These are phyloP conservation scores for Apophysomyces trapeziformis DNA, from an alignment of 371 early-diverging fungal species.

Conservation along the genomic window DNA sequence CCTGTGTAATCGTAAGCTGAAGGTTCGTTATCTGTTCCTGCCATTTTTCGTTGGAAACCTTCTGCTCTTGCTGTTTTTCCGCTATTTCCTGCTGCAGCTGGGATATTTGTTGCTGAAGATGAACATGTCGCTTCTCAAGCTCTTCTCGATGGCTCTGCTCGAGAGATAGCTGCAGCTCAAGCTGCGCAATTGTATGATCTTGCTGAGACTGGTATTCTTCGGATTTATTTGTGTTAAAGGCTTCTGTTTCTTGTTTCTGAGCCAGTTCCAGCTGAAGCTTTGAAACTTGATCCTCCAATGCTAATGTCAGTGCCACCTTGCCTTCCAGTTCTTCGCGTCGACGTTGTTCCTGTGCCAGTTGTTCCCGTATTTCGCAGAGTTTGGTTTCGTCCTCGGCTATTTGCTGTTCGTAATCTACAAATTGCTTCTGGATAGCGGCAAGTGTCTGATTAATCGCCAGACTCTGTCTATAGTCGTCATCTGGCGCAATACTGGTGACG, in stretches of 20 bases:
- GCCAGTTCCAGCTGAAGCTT: slow-evolving; percentile 2
- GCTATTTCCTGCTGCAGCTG: background rate
- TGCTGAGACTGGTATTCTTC: background rate
- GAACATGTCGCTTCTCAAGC: background rate
- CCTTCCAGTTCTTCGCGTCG: background rate
- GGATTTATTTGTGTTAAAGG: background rate
- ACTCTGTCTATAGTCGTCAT: background rate
- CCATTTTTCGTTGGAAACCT: background rate
- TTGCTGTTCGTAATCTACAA: background rate
- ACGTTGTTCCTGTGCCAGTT: background rate
- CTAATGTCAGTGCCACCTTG: background rate
- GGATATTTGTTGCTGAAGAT: background rate
- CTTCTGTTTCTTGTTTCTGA: background rate
- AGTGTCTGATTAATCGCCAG: background rate
- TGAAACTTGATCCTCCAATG: background rate
- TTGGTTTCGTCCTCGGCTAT: slow-evolving; percentile 1
- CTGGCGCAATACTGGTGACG: slow-evolving; percentile 21
- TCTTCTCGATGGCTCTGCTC: background rate
- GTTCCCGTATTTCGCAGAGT: background rate
- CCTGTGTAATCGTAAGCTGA: background rate
- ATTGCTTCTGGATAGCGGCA: slow-evolving; percentile 1
- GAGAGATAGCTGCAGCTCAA: slow-evolving; percentile 3
- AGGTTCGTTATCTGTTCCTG: background rate
- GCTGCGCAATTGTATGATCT: slow-evolving; percentile 3
- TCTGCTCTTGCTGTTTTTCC: background rate